Evolutionary conservation across 192 early-diverging fungal species (phyloP).

Genomic region (Podila epigama): DNA sequence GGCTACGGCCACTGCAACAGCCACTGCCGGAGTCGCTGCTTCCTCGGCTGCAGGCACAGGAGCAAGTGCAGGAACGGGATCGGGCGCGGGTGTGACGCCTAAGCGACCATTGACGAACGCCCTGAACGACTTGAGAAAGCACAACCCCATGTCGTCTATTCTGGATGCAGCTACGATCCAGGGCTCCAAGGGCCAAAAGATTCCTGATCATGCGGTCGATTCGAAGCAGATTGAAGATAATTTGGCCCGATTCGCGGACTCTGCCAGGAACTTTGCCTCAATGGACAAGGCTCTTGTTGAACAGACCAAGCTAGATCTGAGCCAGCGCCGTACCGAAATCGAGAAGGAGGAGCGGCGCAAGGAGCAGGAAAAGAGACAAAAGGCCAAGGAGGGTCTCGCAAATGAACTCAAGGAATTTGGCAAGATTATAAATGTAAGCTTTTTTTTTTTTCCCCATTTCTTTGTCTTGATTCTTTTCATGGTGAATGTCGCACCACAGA

Average conservation of each 20-base stretch:
- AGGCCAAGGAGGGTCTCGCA: slow-evolving; percentile 75
- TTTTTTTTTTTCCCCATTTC: neutral
- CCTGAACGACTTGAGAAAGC: slow-evolving; percentile 57
- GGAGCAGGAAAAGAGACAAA: slow-evolving; percentile 70
- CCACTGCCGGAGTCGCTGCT: slow-evolving; percentile 1
- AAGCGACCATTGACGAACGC: slow-evolving; percentile 29
- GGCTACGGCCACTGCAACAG: neutral
- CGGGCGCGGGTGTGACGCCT: no score
- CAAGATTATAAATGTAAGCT: slow-evolving; percentile 65
- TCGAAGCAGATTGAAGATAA: slow-evolving; percentile 43
- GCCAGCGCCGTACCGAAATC: slow-evolving; percentile 21
- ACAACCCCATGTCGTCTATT: slow-evolving; percentile 52
- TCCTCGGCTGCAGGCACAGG: slow-evolving; percentile 8
- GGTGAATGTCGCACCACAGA: neutral
- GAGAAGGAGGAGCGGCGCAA: slow-evolving; percentile 1
- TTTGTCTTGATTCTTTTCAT: neutral
- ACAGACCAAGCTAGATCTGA: slow-evolving; percentile 62
- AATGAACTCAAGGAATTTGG: slow-evolving; percentile 86
- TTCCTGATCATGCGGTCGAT: slow-evolving; percentile 59
- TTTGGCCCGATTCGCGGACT: slow-evolving; percentile 61
- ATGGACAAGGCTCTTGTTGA: slow-evolving; percentile 81
- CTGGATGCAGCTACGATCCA: slow-evolving; percentile 41
- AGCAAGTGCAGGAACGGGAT: slow-evolving; percentile 42
- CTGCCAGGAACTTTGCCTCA: slow-evolving; percentile 70
- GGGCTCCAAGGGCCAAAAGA: slow-evolving; percentile 42